Evolutionary conservation across 164 flowering plant genomes (phyloP).

Genomic region (Piper betle): DNA sequence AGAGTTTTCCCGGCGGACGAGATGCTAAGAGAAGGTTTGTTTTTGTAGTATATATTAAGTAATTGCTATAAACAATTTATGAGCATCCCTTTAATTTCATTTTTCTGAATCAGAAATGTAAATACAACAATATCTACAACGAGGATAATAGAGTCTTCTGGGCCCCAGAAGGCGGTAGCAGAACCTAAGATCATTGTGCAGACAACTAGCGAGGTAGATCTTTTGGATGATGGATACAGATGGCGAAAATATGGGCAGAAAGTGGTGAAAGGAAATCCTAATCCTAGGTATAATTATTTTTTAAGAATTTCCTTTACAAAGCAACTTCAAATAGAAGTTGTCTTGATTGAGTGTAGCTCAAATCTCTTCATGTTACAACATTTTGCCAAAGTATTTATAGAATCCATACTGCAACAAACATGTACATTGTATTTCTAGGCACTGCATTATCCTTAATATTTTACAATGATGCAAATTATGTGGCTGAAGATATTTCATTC

Average conservation of each 20-base stretch:
- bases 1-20: constrained; percentile 45
- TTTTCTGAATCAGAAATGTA: constrained; percentile 30
- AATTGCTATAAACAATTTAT: neutral
- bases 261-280: constrained; percentile 89
- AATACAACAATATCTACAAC: constrained; percentile 24
- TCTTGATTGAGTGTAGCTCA: too few species aligned
- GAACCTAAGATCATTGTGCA: constrained; percentile 88
- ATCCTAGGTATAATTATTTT: constrained; percentile 55
- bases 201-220: constrained; percentile 95
- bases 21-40: constrained; percentile 67
- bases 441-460: too few species aligned
- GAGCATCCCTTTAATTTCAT: neutral
- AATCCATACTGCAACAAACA: too few species aligned
- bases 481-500: too few species aligned
- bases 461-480: neutral
- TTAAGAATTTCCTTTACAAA: too few species aligned
- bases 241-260: constrained; percentile 99
- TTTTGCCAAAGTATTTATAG: too few species aligned
- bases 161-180: constrained; percentile 53
- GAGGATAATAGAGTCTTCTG: constrained; percentile 21
- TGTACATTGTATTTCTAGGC: too few species aligned
- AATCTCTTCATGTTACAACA: too few species aligned
- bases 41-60: constrained; percentile 2
- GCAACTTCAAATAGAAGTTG: too few species aligned
- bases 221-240: constrained; percentile 91